Conservation (phyloP, 2,329 filamentous ascomycete species). For the Trichophyton mentagrophytes region DNA sequence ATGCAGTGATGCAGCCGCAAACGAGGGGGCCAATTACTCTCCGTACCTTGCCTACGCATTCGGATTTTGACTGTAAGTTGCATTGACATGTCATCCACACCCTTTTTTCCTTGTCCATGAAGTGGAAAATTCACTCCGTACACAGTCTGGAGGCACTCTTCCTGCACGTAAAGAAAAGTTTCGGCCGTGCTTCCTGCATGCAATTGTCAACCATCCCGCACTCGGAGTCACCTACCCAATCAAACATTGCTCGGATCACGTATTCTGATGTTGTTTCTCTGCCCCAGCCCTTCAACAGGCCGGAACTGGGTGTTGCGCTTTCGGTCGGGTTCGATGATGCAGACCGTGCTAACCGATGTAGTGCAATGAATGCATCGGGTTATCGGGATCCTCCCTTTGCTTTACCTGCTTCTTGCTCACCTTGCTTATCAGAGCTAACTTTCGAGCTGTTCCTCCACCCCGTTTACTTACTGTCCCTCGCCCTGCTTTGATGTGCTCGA, state of each 20-base stretch:
- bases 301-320: neutral
- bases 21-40: neutral
- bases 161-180: neutral
- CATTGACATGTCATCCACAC: neutral
- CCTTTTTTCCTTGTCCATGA: neutral
- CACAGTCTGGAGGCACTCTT: neutral
- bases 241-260: neutral
- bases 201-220: neutral
- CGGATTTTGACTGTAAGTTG: neutral
- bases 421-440: neutral
- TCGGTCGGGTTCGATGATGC: neutral
- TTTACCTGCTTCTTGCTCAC: neutral
- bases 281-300: neutral
- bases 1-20: neutral
- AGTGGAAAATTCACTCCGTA: neutral
- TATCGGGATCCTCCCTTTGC: neutral
- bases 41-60: neutral
- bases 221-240: neutral
- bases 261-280: neutral
- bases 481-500: neutral
- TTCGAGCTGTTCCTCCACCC: neutral
- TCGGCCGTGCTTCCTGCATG: neutral
- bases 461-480: neutral
- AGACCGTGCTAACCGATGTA: neutral
- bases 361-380: neutral